These are phyloP conservation scores for Xylaria acuta DNA, from an alignment of 495 filamentous ascomycete species.

Conservation along the genomic window DNA sequence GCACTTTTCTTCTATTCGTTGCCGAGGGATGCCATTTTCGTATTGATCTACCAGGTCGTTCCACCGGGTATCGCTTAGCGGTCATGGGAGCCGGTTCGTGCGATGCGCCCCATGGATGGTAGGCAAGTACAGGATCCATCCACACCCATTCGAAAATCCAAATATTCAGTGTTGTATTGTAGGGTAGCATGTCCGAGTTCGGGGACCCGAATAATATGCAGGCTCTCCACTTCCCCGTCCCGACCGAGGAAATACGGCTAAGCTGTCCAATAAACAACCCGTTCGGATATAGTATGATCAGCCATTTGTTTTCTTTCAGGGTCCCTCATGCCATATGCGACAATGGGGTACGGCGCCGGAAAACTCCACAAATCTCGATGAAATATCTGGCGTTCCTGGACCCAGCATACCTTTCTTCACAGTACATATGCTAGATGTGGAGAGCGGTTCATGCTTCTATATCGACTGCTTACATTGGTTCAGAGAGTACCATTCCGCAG, in stretches of 20 bases:
- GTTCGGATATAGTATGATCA: neutral
- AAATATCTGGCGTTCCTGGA: constrained; percentile 13
- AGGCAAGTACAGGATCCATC: constrained; percentile 14
- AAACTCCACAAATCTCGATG: constrained; percentile 11
- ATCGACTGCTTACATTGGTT: constrained; percentile 3
- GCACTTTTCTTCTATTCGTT: constrained; percentile 1
- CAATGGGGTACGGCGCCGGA: neutral
- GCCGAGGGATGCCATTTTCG: constrained; percentile 1
- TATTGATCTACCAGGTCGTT: constrained; percentile 1
- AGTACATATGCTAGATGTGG: neutral
- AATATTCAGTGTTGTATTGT: constrained; percentile 14
- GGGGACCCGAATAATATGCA: constrained; percentile 2
- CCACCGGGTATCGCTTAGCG: constrained; percentile 2
- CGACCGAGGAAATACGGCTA: neutral
- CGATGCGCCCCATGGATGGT: constrained; percentile 2
- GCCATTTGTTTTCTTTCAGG: neutral
- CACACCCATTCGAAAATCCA: neutral
- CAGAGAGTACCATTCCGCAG: neutral
- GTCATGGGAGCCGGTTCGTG: constrained; percentile 10
- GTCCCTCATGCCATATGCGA: neutral
- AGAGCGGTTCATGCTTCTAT: constrained; percentile 5
- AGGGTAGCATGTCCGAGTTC: constrained; percentile 19
- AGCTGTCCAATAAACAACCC: constrained; percentile 6
- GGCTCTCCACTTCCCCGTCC: constrained; percentile 14
- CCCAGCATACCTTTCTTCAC: neutral